phyloP scores from a whole-genome alignment of 805 yeast species.

The Lipomyces spencermartinsiae region DNA sequence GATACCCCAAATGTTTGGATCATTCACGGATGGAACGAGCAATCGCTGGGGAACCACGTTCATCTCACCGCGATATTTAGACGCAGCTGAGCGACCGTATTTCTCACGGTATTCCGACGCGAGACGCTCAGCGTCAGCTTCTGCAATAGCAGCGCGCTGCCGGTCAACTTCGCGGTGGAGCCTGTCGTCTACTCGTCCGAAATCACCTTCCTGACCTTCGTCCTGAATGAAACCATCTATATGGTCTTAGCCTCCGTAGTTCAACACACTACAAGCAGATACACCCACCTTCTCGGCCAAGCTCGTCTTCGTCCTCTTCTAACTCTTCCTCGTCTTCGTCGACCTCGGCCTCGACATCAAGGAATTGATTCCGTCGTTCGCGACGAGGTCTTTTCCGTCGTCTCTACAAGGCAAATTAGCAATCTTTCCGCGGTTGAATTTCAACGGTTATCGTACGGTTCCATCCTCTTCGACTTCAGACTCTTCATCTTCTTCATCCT shows the following conservation, averaged over 20 bases:
- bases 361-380: conserved; percentile 74
- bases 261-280: background rate
- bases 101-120: conserved; percentile 92
- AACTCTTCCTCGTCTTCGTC: conserved; percentile 95
- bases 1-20: conserved; percentile 95
- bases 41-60: conserved; percentile 92
- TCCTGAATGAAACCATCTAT: conserved; percentile 62
- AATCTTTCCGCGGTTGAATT: background rate
- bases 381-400: conserved; percentile 49
- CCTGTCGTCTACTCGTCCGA: conserved; percentile 65
- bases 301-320: conserved; percentile 94
- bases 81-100: conserved; percentile 83
- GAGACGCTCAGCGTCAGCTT: conserved; percentile 91
- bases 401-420: conserved; percentile 20
- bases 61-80: conserved; percentile 82
- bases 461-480: conserved; percentile 92
- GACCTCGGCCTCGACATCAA: conserved; percentile 99
- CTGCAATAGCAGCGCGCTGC: conserved; percentile 82
- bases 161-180: conserved; percentile 91
- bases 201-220: conserved; percentile 64
- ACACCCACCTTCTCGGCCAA: conserved; percentile 68
- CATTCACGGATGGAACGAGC: conserved; percentile 92
- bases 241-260: background rate
- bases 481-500: conserved; percentile 95
- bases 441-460: conserved; percentile 13